Evolutionary conservation across 2,329 filamentous ascomycete species (phyloP).

Genomic region (Penicillium fuscoglaucum): DNA sequence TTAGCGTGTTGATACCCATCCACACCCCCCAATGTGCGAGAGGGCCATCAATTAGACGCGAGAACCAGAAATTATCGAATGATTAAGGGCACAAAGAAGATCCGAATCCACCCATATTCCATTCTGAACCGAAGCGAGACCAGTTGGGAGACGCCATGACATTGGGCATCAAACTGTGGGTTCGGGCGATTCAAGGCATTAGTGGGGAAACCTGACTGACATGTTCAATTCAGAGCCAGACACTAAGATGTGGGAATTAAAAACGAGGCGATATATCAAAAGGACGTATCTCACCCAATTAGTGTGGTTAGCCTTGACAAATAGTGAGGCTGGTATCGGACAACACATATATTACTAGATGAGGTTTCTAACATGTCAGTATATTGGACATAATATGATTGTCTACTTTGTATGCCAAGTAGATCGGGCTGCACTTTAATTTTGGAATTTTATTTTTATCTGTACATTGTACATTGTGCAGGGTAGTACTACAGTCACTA

Average conservation of each 20-base stretch:
- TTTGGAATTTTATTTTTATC: neutral
- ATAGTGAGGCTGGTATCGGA: slow-evolving; percentile 14
- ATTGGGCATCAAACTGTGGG: slow-evolving; percentile 28
- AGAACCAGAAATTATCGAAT: neutral
- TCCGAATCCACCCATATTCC: slow-evolving; percentile 21
- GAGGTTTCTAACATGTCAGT: neutral
- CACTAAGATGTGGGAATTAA: slow-evolving; percentile 5
- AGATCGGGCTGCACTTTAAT: neutral
- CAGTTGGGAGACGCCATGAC: slow-evolving; percentile 25
- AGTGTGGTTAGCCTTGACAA: neutral
- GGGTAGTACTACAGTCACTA: neutral
- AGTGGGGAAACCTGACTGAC: slow-evolving; percentile 19
- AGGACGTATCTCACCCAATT: slow-evolving; percentile 5
- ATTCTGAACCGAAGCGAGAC: slow-evolving; percentile 24
- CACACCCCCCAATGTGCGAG: slow-evolving; percentile 13
- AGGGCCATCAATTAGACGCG: slow-evolving; percentile 11
- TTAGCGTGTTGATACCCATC: slow-evolving; percentile 29
- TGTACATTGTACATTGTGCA: neutral
- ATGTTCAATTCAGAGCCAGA: slow-evolving; percentile 22
- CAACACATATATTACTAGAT: slow-evolving; percentile 6
- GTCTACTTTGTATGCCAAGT: neutral
- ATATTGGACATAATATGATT: slow-evolving; percentile 7
- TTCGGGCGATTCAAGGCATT: slow-evolving; percentile 20
- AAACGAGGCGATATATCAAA: slow-evolving; percentile 1
- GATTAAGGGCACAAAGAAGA: slow-evolving; percentile 8